Percentiles rank a stretch among this genome's conserved stretches.
phyloP scores from a whole-genome alignment of 2,329 filamentous ascomycete species.

The Pseudogymnoascus sp. region DNA sequence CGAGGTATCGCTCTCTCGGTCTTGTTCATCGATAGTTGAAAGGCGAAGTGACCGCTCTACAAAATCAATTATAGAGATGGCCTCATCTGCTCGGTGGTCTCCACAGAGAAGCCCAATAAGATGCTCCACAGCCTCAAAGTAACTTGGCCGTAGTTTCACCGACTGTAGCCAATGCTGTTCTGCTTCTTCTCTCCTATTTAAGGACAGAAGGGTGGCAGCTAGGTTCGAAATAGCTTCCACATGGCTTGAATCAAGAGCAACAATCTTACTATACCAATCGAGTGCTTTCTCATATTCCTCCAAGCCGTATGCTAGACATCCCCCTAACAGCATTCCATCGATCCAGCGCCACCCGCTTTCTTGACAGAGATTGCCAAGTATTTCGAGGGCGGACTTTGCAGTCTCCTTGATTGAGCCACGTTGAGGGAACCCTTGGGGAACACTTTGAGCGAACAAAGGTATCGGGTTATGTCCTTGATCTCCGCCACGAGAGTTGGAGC shows the following conservation, averaged over 20 bases:
- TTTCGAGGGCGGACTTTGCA: conserved; percentile 59
- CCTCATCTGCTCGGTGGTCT: conserved; percentile 73
- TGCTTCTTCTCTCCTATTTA: conserved; percentile 76
- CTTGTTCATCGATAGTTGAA: conserved; percentile 38
- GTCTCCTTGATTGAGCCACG: conserved; percentile 27
- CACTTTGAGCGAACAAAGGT: not conserved
- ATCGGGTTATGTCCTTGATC: not conserved
- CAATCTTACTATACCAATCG: conserved; percentile 64
- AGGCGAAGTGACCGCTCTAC: conserved; percentile 68
- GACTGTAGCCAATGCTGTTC: conserved; percentile 78
- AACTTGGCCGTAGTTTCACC: conserved; percentile 75
- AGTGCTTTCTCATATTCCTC: conserved; percentile 74
- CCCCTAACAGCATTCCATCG: conserved; percentile 84
- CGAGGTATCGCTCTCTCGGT: conserved; percentile 53
- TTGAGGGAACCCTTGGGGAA: not conserved
- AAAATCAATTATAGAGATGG: conserved; percentile 77
- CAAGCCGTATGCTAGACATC: conserved; percentile 85
- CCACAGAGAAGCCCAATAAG: conserved; percentile 80
- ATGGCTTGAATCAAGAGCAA: conserved; percentile 53
- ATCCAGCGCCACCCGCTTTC: conserved; percentile 83
- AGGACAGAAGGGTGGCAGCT: conserved; percentile 78
- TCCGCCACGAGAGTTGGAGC: not conserved
- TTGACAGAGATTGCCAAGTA: conserved; percentile 67
- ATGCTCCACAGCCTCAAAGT: conserved; percentile 93
- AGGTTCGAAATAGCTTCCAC: conserved; percentile 92